A percentile compares a stretch with the other conserved stretches of the same genome.
Evolutionary conservation across 140 eudicot species (phyloP).

Genomic region (Flaveria floridana): DNA sequence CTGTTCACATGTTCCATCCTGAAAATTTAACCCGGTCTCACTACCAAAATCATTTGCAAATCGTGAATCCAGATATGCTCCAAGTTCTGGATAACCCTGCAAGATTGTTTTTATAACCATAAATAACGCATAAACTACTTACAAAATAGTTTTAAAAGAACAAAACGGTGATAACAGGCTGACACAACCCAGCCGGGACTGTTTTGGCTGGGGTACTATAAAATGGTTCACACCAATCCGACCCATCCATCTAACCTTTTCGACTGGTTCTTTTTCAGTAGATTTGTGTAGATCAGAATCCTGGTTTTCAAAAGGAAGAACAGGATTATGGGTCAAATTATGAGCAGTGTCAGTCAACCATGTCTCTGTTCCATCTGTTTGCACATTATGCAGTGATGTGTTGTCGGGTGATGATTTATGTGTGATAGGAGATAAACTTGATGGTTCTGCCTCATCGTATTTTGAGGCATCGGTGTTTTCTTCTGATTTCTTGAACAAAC

Average conservation of each 20-base stretch:
- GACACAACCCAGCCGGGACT: background rate
- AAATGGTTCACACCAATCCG: background rate
- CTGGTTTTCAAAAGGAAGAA: constrained; percentile 37
- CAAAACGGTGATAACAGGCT: no score
- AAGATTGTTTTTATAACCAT: background rate
- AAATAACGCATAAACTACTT: background rate
- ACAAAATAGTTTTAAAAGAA: background rate
- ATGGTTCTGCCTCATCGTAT: constrained; percentile 53
- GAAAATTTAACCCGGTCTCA: constrained; percentile 48
- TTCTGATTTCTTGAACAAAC: constrained; percentile 62
- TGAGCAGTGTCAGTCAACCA: constrained; percentile 44
- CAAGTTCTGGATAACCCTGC: constrained; percentile 37
- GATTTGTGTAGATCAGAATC: constrained; percentile 32
- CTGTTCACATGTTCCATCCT: constrained; percentile 63
- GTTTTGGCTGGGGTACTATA: background rate
- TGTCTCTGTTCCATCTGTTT: constrained; percentile 35
- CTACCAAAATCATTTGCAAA: constrained; percentile 66
- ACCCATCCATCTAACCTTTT: constrained; percentile 35
- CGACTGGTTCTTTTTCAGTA: constrained; percentile 36
- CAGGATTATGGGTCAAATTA: constrained; percentile 23
- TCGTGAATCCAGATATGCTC: constrained; percentile 47
- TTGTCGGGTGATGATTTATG: constrained; percentile 63
- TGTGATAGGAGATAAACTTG: constrained; percentile 47
- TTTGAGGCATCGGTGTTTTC: constrained; percentile 43
- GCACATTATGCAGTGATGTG: constrained; percentile 34